Conservation (phyloP, 2,329 filamentous ascomycete genomes). For the Pyricularia grisea region DNA sequence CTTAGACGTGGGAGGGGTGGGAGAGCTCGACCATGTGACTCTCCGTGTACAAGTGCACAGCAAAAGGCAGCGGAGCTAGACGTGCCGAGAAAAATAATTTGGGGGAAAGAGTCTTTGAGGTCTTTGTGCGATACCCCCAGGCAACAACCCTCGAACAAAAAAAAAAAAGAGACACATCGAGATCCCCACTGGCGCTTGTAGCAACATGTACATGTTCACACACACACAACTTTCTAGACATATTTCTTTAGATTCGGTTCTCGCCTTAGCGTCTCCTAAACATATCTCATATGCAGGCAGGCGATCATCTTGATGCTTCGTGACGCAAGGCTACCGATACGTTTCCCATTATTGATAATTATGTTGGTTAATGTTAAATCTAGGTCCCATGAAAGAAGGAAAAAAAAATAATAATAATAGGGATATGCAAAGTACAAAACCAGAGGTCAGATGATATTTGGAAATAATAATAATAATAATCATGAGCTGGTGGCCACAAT, state of each 20-base stretch:
- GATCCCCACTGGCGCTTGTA: background rate
- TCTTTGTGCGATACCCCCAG: background rate
- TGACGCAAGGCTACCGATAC: background rate
- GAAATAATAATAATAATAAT: background rate
- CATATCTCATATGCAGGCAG: background rate
- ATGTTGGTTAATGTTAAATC: background rate
- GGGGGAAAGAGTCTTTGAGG: background rate
- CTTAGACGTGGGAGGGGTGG: background rate
- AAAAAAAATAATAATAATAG: background rate
- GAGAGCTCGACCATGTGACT: background rate
- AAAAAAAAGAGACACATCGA: background rate
- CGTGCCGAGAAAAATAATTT: background rate
- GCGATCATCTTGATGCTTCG: background rate
- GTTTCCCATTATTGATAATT: background rate
- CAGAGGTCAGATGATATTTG: background rate
- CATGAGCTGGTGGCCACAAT: background rate
- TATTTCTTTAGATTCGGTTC: background rate
- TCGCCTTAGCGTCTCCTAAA: background rate
- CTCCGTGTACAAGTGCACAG: slow-evolving; percentile 1
- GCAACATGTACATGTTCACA: slow-evolving; percentile 1
- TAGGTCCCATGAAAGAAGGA: no score
- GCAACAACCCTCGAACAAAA: background rate
- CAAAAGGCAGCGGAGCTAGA: background rate
- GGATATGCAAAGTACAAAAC: background rate
- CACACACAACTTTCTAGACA: background rate